These are phyloP conservation scores for Fusarium succisae DNA, from an alignment of 2,329 filamentous ascomycete genomes.

Conservation along the genomic window DNA sequence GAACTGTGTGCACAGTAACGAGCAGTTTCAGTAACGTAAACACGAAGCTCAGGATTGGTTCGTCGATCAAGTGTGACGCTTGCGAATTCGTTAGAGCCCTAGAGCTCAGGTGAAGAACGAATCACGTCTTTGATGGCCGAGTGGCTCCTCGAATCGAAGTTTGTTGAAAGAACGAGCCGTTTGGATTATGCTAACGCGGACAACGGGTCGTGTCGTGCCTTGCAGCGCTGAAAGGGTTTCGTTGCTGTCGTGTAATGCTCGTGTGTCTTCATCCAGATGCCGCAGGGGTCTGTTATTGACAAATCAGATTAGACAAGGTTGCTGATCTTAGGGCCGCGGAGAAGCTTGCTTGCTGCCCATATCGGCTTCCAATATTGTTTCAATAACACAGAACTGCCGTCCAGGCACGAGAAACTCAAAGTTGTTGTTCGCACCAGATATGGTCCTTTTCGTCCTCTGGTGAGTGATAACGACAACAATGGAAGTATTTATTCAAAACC, in stretches of 20 bases:
- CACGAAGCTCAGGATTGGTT: constrained; percentile 41
- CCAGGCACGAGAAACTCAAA: constrained; percentile 1
- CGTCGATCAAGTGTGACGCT: constrained; percentile 31
- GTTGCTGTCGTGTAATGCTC: constrained; percentile 24
- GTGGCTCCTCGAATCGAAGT: constrained; percentile 25
- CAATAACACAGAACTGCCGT: neutral
- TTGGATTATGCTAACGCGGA: constrained; percentile 29
- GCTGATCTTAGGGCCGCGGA: constrained; percentile 35
- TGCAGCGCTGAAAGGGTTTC: constrained; percentile 35
- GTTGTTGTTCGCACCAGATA: neutral
- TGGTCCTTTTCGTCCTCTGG: neutral
- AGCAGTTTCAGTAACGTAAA: constrained; percentile 43
- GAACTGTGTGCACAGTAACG: constrained; percentile 18
- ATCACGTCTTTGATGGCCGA: constrained; percentile 31
- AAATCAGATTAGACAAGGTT: constrained; percentile 33
- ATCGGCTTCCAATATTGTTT: constrained; percentile 3
- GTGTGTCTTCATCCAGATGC: constrained; percentile 19
- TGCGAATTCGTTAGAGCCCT: constrained; percentile 24
- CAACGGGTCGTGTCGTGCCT: constrained; percentile 42
- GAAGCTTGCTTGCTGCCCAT: constrained; percentile 21
- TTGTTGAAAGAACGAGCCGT: constrained; percentile 7
- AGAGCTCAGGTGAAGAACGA: constrained; percentile 26
- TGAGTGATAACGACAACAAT: constrained; percentile 30
- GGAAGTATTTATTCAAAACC: constrained; percentile 25
- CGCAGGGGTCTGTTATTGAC: constrained; percentile 22